These are phyloP conservation scores for Diplodia seriata DNA, from an alignment of 2,329 filamentous ascomycete species.

Conservation along the genomic window DNA sequence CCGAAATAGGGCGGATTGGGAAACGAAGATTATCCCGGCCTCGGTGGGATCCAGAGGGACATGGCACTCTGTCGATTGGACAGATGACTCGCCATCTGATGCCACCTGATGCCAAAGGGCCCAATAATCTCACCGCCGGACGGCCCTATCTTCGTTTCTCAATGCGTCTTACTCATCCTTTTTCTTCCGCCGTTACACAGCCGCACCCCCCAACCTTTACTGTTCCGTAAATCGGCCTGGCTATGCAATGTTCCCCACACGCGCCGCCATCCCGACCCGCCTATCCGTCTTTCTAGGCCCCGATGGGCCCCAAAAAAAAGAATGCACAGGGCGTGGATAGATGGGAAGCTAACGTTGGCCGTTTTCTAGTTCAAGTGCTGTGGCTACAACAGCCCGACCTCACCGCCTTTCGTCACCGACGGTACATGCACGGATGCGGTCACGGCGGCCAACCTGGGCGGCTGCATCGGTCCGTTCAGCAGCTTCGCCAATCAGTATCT, in stretches of 20 bases:
- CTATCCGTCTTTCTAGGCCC: constrained; percentile 7
- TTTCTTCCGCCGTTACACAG: constrained; percentile 30
- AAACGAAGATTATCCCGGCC: background rate
- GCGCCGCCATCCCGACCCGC: constrained; percentile 5
- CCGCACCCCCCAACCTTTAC: constrained; percentile 15
- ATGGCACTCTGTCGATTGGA: background rate
- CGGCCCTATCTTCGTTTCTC: constrained; percentile 5
- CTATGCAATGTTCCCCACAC: constrained; percentile 24
- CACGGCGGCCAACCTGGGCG: constrained; percentile 71
- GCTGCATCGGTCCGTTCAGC: constrained; percentile 72
- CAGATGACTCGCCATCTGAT: constrained; percentile 20
- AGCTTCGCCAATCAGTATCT: constrained; percentile 74
- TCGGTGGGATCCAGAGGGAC: background rate
- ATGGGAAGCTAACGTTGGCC: constrained; percentile 33
- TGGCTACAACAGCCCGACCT: constrained; percentile 76
- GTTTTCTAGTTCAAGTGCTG: constrained; percentile 74
- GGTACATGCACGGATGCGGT: constrained; percentile 71
- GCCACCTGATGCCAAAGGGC: constrained; percentile 13
- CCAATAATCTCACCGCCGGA: constrained; percentile 21
- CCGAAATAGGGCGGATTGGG: constrained; percentile 22
- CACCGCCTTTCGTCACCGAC: constrained; percentile 72
- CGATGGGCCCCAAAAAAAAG: constrained; percentile 8
- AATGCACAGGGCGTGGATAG: background rate
- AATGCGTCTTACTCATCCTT: constrained; percentile 26
- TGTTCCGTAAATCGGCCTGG: constrained; percentile 27